Percentiles rank a stretch among this genome's conserved stretches.
phyloP scores from a whole-genome alignment of 2,329 filamentous ascomycete genomes.

The Neofusicoccum parvum region DNA sequence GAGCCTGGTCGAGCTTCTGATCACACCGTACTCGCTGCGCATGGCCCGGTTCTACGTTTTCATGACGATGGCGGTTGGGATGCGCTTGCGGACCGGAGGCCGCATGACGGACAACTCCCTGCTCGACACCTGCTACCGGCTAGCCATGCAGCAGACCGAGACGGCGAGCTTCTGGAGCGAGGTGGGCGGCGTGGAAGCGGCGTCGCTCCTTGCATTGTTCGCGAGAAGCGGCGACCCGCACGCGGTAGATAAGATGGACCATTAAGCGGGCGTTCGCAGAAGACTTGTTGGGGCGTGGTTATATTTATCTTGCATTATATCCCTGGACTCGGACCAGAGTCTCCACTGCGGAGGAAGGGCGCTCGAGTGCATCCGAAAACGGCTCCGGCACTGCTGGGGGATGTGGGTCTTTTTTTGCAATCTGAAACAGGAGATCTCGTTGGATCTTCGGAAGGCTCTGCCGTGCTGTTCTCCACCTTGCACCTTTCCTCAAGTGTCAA shows the following conservation, averaged over 20 bases:
- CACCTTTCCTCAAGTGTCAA: background rate
- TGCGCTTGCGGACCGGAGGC: slow-evolving; percentile 37
- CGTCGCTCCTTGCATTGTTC: slow-evolving; percentile 36
- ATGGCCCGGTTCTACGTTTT: slow-evolving; percentile 42
- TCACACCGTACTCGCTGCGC: slow-evolving; percentile 29
- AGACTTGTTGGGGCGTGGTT: background rate
- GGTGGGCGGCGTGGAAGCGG: slow-evolving; percentile 34
- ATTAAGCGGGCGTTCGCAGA: background rate
- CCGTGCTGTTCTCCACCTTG: background rate
- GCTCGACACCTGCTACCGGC: slow-evolving; percentile 38
- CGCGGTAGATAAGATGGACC: background rate
- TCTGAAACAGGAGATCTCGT: background rate
- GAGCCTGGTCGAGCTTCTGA: background rate
- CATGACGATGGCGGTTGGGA: slow-evolving; percentile 39
- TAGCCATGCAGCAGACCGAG: slow-evolving; percentile 38
- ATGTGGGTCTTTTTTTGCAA: background rate
- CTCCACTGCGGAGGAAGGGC: background rate
- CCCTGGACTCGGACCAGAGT: background rate
- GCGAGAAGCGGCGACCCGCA: slow-evolving; percentile 22
- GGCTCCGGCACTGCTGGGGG: background rate
- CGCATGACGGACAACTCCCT: slow-evolving; percentile 30
- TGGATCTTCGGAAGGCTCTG: background rate
- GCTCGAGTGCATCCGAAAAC: background rate
- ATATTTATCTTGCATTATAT: background rate
- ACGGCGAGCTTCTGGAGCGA: slow-evolving; percentile 38